Evolutionary conservation across 768 basidiomycete species (phyloP), one percentile per base, ranked within the genome.

Genomic region (Russula sp.): DNA sequence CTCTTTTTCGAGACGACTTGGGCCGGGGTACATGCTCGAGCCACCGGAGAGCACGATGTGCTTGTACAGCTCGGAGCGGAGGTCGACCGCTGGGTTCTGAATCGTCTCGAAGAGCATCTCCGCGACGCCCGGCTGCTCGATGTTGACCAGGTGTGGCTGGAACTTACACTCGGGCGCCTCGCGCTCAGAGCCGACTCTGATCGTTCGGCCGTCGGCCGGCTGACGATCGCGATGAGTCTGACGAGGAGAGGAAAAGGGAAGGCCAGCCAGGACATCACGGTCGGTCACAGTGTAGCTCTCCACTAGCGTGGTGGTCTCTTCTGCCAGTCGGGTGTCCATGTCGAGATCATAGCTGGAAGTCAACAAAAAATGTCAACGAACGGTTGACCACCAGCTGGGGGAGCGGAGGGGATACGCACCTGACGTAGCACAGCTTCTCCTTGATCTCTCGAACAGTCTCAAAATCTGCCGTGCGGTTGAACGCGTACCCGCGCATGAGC

Each of bases 101-200:
- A 98, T 95, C 2, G 95, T 94, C 72, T 91, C 84, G 85, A 96
- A 98, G 22, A 99, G 86, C 86, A 98, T 89, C 79, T 98, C 97
- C 88, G 95, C 95, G 54, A 98, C 87, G 50, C 96, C 96, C 6
- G 94, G 93, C 72, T 97, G 95, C 73, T 99, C 97, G 53, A 98
- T 79, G 70, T 99, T 96, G 51, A 98, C 94, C 4, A 99, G 82
- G 74, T 96, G 92, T 22, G 97, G 97, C 73, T 98, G 96, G 87
- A 99, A 98, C 94, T 98, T 94, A 77, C 97, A 99, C 77, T 99
- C 97, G 6, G 97, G 96, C 13, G 97, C 97, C 76, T 98, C 96
- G 14, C 97, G 89, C 74, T 99, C 97, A 0, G 94, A 93, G 34
- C 96, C 97, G 64, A 99, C 94, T 80, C 96, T 97, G 82, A 98